Evolutionary conservation across 2,329 filamentous ascomycete genomes (phyloP).

Genomic region (Trichoderma koningii): DNA sequence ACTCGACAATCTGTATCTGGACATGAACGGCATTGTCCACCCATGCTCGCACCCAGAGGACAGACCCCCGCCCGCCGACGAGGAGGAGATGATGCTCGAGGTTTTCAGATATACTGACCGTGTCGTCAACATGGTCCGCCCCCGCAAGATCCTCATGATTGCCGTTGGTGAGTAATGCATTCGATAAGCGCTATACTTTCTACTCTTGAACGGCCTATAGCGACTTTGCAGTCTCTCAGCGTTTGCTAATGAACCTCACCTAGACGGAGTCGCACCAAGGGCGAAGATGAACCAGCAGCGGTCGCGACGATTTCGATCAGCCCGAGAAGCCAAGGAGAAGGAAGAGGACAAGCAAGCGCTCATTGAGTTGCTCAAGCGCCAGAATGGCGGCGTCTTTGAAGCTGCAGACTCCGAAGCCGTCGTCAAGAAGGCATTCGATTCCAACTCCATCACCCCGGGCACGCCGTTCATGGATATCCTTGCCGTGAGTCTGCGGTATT

Average conservation of each 20-base stretch:
- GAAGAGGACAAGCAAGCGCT: conserved; percentile 89
- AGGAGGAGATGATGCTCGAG: conserved; percentile 99
- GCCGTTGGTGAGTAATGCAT: conserved; percentile 71
- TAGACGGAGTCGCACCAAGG: conserved; percentile 93
- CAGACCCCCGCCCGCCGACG: conserved; percentile 82
- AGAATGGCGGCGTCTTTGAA: conserved; percentile 67
- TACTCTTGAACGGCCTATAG: neutral
- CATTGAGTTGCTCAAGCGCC: conserved; percentile 77
- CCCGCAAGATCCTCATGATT: conserved; percentile 94
- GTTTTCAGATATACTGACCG: conserved; percentile 99
- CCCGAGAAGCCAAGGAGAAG: conserved; percentile 92
- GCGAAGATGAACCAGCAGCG: conserved; percentile 99
- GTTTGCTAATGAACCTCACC: neutral
- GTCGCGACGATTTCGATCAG: conserved; percentile 89
- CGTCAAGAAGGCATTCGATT: conserved; percentile 90
- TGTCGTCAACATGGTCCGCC: conserved; percentile 97
- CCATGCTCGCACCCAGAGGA: conserved; percentile 98
- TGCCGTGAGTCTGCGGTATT: conserved; percentile 86
- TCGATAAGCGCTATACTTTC: neutral
- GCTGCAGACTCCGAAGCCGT: conserved; percentile 62
- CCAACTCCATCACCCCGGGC: conserved; percentile 84
- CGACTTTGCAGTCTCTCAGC: neutral
- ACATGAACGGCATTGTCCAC: conserved; percentile 99
- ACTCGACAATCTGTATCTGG: conserved; percentile 95
- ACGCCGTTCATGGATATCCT: conserved; percentile 99